Evolutionary conservation across 23 red algal genomes (phyloP).

Genomic region (Gracilaria domingensis): DNA sequence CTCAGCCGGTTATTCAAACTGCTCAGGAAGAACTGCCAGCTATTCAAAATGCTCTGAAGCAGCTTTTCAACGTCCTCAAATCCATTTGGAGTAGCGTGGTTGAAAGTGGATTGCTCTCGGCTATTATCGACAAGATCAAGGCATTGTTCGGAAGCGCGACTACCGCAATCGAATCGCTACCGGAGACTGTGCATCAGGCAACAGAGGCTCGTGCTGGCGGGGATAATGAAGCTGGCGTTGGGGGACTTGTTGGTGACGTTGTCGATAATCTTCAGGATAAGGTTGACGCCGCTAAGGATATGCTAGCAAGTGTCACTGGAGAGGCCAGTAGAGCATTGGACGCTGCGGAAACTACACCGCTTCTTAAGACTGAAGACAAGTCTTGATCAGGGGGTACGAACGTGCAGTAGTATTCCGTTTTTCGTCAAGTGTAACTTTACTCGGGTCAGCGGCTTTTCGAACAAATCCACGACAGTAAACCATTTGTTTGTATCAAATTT

Average conservation of each 20-base stretch:
- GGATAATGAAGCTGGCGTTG: background rate
- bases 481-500: background rate
- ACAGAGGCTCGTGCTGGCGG: background rate
- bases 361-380: constrained; percentile 16
- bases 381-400: background rate
- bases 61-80: background rate
- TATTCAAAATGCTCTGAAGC: constrained; percentile 30
- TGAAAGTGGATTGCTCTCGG: constrained; percentile 14
- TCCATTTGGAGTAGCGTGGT: constrained; percentile 20
- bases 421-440: background rate
- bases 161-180: constrained; percentile 24
- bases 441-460: background rate
- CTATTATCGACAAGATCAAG: constrained; percentile 20
- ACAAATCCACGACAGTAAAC: background rate
- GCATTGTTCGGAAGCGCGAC: constrained; percentile 6
- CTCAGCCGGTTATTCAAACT: constrained; percentile 36
- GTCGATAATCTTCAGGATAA: constrained; percentile 29
- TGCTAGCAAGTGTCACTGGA: background rate
- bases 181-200: background rate
- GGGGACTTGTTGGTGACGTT: background rate
- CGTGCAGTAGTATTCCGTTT: background rate
- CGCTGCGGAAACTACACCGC: constrained; percentile 18
- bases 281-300: constrained; percentile 3
- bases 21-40: constrained; percentile 12
- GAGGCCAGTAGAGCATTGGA: background rate